A percentile compares a stretch with the other conserved stretches of the same genome.
These are phyloP conservation scores for Bodo saltans DNA, from an alignment of 78 protist species.

Conservation along the genomic window DNA sequence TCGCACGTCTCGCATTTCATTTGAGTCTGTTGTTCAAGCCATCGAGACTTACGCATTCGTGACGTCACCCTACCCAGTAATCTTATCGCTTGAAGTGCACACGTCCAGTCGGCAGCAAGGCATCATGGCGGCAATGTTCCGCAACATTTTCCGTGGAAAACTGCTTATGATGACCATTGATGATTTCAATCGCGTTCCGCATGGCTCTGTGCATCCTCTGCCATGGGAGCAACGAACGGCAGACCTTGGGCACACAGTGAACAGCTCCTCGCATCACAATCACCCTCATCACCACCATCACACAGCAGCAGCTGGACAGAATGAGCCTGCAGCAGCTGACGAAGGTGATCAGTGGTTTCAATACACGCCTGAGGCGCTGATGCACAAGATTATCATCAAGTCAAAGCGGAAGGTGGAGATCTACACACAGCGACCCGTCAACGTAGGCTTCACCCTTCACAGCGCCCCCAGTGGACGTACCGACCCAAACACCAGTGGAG, in stretches of 20 bases:
- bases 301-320: slow-evolving; percentile 5
- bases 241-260: neutral
- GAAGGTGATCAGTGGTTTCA: neutral
- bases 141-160: slow-evolving; percentile 11
- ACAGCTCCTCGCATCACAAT: neutral
- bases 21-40: slow-evolving; percentile 48
- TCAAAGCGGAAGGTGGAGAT: slow-evolving; percentile 6
- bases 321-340: no score
- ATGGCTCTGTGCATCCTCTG: neutral
- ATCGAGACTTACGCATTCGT: slow-evolving; percentile 49
- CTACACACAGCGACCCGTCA: neutral
- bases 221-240: neutral
- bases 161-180: neutral
- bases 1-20: slow-evolving; percentile 58
- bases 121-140: slow-evolving; percentile 23
- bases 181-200: neutral
- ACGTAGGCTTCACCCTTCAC: neutral
- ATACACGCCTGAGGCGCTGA: slow-evolving; percentile 38
- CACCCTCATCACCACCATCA: neutral
- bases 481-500: neutral
- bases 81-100: slow-evolving; percentile 77
- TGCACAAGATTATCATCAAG: slow-evolving; percentile 42
- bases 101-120: slow-evolving; percentile 31
- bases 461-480: neutral
- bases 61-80: slow-evolving; percentile 68